Percentiles rank a stretch among this genome's conserved stretches.
Evolutionary conservation across 1,284 basidiomycete genomes (phyloP).

Genomic region (Albatrellus sp.): DNA sequence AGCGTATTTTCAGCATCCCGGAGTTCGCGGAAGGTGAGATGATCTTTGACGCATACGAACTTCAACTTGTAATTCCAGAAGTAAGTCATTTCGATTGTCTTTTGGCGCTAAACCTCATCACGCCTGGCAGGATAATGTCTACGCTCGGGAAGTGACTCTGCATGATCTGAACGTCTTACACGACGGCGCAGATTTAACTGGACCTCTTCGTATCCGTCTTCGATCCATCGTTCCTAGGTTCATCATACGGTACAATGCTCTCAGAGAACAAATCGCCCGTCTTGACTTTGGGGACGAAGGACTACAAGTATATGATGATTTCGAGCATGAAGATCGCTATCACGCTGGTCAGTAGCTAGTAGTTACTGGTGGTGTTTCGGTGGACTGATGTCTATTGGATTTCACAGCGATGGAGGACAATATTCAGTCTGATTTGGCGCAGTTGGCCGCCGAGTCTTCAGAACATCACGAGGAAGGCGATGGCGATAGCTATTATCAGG

Average conservation of each 20-base stretch:
- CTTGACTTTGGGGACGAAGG: conserved; percentile 23
- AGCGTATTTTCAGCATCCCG: conserved; percentile 30
- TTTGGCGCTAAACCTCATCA: not conserved
- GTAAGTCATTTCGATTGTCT: conserved; percentile 23
- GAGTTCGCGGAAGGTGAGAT: conserved; percentile 48
- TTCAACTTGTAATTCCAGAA: conserved; percentile 53
- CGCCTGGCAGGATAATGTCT: conserved; percentile 53
- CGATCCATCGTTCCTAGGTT: conserved; percentile 44
- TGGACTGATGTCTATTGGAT: too few relatives aligned
- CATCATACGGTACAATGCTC: conserved; percentile 48
- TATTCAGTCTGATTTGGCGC: too few relatives aligned
- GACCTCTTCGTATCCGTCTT: conserved; percentile 52
- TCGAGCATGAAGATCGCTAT: not conserved
- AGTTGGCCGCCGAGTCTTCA: too few relatives aligned
- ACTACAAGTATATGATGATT: not conserved
- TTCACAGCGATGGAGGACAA: too few relatives aligned
- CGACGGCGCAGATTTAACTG: conserved; percentile 47
- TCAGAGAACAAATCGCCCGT: conserved; percentile 46
- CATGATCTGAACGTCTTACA: conserved; percentile 65
- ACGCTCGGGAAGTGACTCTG: conserved; percentile 55
- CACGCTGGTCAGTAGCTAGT: not conserved
- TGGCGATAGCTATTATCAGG: not conserved
- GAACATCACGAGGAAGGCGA: not conserved
- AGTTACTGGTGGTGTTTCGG: too few relatives aligned
- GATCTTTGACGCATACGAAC: conserved; percentile 52